Evolutionary conservation across 495 filamentous ascomycete species (phyloP), one percentile per base, ranked within the genome.

Genomic region (Halenospora varia): DNA sequence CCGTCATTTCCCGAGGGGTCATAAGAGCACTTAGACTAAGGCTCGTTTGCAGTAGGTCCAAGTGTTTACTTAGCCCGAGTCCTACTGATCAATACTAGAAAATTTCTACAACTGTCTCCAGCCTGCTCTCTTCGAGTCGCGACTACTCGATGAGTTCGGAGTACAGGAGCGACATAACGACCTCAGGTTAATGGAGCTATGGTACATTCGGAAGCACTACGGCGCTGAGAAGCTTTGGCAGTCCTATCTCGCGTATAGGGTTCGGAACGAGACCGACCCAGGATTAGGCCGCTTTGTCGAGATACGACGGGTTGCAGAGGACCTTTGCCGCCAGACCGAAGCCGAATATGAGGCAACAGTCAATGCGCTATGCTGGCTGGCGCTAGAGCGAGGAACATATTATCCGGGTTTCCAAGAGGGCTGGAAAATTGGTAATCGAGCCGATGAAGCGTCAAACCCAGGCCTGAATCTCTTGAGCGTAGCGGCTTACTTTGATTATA

Each of bases 61-160:
- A 4, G n/a, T n/a, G 2, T 18, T 22, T 1, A 13, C 11, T 24
- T 25, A 26, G 35, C 24, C 42, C 42, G 11, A 51, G 20, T 47
- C 17, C 48, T 6, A n/a, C n/a, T 40, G 49, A 35, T 47, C 48
- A 39, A 62, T 24, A 17, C 26, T 6, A 62, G 60, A 63, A 51
- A 3, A 3, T 1, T 60, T 63, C 39, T 48, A 18, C 17, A 25
- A 53, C 18, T 22, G 15, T 20, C 26, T 63, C 20, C 52, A 60
- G 19, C 56, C 57, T 53, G 61, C 57, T 24, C 25, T 60, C n/a
- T 63, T 63, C 35, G 48, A 60, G 41, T 48, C 61, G 41, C 61
- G 42, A 2, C 40, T 60, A 9, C 25, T 63, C 10, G 61, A 63
- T 29, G 11, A 44, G 17, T 48, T 60, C 11, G 2, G 45, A 24